Evolutionary conservation across 2,329 filamentous ascomycete genomes (phyloP).

Genomic region (Bipolaris zeicola): DNA sequence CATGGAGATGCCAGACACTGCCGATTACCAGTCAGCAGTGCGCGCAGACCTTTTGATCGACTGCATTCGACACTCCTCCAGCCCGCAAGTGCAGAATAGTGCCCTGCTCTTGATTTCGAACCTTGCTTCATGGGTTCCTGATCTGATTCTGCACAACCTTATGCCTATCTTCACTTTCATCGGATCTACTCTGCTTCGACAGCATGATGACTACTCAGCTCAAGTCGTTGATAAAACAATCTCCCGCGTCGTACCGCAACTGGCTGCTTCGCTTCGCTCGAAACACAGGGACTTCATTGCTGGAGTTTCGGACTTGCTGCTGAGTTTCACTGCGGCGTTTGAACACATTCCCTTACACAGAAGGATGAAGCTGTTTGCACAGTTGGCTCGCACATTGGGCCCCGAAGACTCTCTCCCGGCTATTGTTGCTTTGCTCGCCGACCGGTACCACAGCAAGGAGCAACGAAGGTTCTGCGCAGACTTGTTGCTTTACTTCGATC

Average conservation of each 20-base stretch:
- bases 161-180: slow-evolving; percentile 99
- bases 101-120: slow-evolving; percentile 87
- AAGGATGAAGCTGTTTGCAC: slow-evolving; percentile 79
- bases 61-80: slow-evolving; percentile 89
- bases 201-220: slow-evolving; percentile 95
- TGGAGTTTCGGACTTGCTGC: slow-evolving; percentile 85
- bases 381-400: slow-evolving; percentile 83
- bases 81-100: slow-evolving; percentile 90
- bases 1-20: slow-evolving; percentile 59
- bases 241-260: slow-evolving; percentile 87
- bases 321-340: slow-evolving; percentile 95
- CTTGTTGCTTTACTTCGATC: slow-evolving; percentile 73
- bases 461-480: slow-evolving; percentile 77
- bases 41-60: slow-evolving; percentile 91
- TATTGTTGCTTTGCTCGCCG: slow-evolving; percentile 85
- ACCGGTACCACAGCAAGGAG: slow-evolving; percentile 81
- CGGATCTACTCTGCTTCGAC: slow-evolving; percentile 85
- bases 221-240: slow-evolving; percentile 95
- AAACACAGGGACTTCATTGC: slow-evolving; percentile 77
- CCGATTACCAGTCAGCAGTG: slow-evolving; percentile 78
- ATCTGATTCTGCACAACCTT: slow-evolving; percentile 91
- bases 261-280: slow-evolving; percentile 83
- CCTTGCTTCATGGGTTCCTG: slow-evolving; percentile 84
- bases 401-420: slow-evolving; percentile 87
- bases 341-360: slow-evolving; percentile 93